Evolutionary conservation across 139 green algal genomes (phyloP), one percentile per base, ranked within the genome.

Genomic region (Pleodorina starrii): DNA sequence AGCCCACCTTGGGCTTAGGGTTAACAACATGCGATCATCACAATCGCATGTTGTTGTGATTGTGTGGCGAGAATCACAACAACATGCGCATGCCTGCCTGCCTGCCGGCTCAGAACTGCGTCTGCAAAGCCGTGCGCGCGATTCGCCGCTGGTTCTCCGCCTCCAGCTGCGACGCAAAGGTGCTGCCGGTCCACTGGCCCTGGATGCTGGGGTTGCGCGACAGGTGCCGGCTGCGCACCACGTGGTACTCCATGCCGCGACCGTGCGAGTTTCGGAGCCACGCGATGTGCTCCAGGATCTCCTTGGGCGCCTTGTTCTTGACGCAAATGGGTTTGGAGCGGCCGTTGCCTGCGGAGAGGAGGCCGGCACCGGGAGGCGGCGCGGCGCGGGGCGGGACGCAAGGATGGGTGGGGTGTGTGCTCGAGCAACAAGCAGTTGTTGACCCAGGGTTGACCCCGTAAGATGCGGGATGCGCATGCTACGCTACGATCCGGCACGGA

Each of bases 191-290:
- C 89, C 89, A 92, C 83, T 51, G 68, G 32, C 89, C 89, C 60
- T 92, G 89, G 21, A 92, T 84, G 44, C 74, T 88, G 27, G 89
- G 83, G 29, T 66, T 80, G 10, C 89, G 82, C 2, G 82, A 74
- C 36, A 92, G 59, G 46, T 92, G 89, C 11, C 89, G 32, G n/a
- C 60, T 83, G 42, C 80, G 81, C 29, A 80, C 75, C 25, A 87
- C 88, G 35, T 90, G 87, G 75, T 92, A 92, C 19, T 92, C 89
- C 73, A 87, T 77, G 21, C 83, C 83, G 9, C 89, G 73, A 17
- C 89, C 89, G 73, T 92, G 89, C 1, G 74, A 88, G 75, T 72
- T 92, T 25, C 83, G 72, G 23, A 92, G 89, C 89, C 89, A 92
- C 23, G 5, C 46, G 11, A 90, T 38, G 75, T 92, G 89, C 75